Evolutionary conservation across 345 rosid genomes (phyloP), one percentile per base, ranked within the genome.

Genomic region (Dovyalis caffra): DNA sequence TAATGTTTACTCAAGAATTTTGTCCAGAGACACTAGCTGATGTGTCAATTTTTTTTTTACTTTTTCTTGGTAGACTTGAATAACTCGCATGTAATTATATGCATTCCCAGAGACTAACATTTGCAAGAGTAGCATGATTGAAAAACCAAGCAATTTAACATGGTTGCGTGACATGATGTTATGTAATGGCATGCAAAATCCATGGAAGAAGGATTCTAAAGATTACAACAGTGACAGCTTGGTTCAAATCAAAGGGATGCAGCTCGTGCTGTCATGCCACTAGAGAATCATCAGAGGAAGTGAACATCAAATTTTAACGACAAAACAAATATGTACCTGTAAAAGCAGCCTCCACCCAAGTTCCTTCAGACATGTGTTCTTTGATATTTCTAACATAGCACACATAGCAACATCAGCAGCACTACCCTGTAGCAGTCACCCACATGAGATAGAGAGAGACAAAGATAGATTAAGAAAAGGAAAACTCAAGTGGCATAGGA

Each of bases 351-450:
- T 92, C 98, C 98, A 94, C 32, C 97, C 97, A 63, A 94, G 92
- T 65, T 90, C 89, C 78, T 87, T 84, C 73, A 94, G 79, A 25
- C 64, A 77, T 56, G 69, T 69, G 76, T 94, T 90, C 67, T 64
- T 84, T n/a, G 90, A 80, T 86, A 94, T 92, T 82, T 88, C 88
- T 76, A 94, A 73, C 98, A 94, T 94, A 29, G 98, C 98, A 70
- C 97, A 91, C 95, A 91, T 94, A 64, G 98, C 98, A 73, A 94
- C 97, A 80, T 94, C 97, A 78, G 98, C 98, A 49, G 98, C 98
- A 86, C 98, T 94, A 69, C 98, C 98, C 97, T 94, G 94, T 72
- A 62, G 10, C 38, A 76, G 60, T 53, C 64, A 69, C 16, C 70
- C 26, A 49, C 21, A 56, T 64, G 20, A 65, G 69, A 53, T 14